Evolutionary conservation across 306 rosid genomes (phyloP).

Genomic region (Ormosia semicastrata): DNA sequence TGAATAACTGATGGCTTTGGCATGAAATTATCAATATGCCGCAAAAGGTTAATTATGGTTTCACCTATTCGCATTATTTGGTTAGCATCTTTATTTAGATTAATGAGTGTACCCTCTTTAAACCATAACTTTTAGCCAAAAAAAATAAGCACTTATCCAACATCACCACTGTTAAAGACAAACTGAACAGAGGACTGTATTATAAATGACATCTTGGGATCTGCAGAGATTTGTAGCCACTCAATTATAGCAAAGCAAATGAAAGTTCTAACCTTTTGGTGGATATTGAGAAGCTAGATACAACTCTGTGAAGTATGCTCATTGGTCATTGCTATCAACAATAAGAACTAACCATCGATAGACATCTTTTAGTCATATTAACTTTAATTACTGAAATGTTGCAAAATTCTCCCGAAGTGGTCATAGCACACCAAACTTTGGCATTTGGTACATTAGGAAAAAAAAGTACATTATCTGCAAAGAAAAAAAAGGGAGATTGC

Average conservation of each 20-base stretch:
- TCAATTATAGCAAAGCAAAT: background rate
- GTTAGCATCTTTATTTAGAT: too few relatives aligned
- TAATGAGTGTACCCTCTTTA: too few relatives aligned
- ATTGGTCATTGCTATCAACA: background rate
- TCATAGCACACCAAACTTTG: too few relatives aligned
- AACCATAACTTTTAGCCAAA: too few relatives aligned
- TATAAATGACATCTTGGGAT: background rate
- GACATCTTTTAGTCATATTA: background rate
- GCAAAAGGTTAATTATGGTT: background rate
- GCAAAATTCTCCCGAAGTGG: background rate
- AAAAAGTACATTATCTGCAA: too few relatives aligned
- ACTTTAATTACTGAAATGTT: background rate
- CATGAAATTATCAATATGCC: background rate
- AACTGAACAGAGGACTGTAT: background rate
- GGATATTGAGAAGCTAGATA: background rate
- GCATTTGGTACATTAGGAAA: too few relatives aligned
- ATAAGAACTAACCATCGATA: too few relatives aligned
- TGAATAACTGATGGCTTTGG: background rate
- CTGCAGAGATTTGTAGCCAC: background rate
- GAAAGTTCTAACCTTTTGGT: background rate
- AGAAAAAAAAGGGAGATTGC: too few relatives aligned
- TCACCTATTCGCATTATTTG: background rate
- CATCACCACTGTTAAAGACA: background rate
- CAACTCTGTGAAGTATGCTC: background rate
- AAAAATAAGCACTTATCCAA: too few relatives aligned